Evolutionary conservation across 2,329 filamentous ascomycete species (phyloP), one percentile per base, ranked within the genome.

Genomic region (Botrytis porri): DNA sequence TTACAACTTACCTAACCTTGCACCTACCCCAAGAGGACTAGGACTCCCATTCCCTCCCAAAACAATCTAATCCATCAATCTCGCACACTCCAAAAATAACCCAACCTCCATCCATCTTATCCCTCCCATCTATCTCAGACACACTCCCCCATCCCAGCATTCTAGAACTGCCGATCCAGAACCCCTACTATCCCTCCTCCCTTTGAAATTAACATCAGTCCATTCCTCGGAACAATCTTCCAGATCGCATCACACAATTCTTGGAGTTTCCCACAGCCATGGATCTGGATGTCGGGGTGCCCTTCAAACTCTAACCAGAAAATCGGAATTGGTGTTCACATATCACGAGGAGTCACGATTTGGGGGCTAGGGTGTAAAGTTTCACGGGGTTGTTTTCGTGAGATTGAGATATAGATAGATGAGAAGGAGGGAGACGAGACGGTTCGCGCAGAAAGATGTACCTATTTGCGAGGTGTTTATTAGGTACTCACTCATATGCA

Each of bases 81-180:
- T 16, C 51, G 8, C n/a, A 54, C 8, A 25, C 9, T n/a, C 59
- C 14, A 9, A 41, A 29, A 43, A 43, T 29, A 16, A 61, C 25
- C 37, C 22, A n/a, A 16, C 8, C 1, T 62, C 37, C 37, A 60
- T 37, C 32, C 63, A 35, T 35, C 18, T 10, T 8, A 20, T 14
- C 22, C 25, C 3, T 12, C 4, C 1, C 20, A 4, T 35, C 20
- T 4, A 48, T 35, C 16, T 59, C 29, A 59, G n/a, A 22, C 4
- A 59, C 22, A 3, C 43, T n/a, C 29, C 10, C 51, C 7, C 7
- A 48, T 48, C 22, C 25, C 12, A 45, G 22, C 29, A 25, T 66
- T 66, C 64, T 66, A 66, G 43, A 66, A 66, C 14, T 39, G 9
- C 32, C 32, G 64, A 66, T 66, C 45, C 45, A 25, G 45, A 66